Percentiles rank a stretch among this genome's conserved stretches.
Conservation (phyloP, 2,329 filamentous ascomycete genomes). For the Sporothrix humicola region DNA sequence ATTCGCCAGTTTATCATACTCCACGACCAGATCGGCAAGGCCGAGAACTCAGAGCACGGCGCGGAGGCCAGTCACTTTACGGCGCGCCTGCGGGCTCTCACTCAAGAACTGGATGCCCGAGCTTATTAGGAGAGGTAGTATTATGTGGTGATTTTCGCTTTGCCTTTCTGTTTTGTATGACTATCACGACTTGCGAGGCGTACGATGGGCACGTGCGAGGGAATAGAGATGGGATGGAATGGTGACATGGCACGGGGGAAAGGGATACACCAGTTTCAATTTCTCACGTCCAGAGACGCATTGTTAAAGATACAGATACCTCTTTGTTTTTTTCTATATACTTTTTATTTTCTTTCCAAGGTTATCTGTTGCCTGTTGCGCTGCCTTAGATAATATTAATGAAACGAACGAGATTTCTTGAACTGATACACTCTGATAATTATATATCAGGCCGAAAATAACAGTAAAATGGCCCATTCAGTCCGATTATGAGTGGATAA, state of each 20-base stretch:
- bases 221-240: not conserved
- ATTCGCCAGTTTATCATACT: slow-evolving; percentile 62
- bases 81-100: slow-evolving; percentile 49
- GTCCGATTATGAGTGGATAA: not conserved
- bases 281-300: not conserved
- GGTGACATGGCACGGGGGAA: not conserved
- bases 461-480: too few relatives aligned
- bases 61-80: slow-evolving; percentile 45
- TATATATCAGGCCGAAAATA: too few relatives aligned
- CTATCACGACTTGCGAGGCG: slow-evolving; percentile 1
- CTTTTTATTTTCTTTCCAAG: not conserved
- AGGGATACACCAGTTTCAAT: not conserved
- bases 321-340: slow-evolving; percentile 9
- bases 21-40: slow-evolving; percentile 56
- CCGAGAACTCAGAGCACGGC: slow-evolving; percentile 45
- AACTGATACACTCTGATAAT: not conserved
- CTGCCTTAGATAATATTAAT: slow-evolving; percentile 11
- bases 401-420: not conserved
- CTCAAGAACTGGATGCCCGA: slow-evolving; percentile 47
- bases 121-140: not conserved
- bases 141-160: not conserved
- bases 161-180: not conserved
- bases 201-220: not conserved
- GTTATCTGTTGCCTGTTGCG: not conserved
- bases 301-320: slow-evolving; percentile 13